Percentiles rank a stretch among this genome's conserved stretches.
Conservation (phyloP, 139 green algal species). For the Ettlia oleoabundans region DNA sequence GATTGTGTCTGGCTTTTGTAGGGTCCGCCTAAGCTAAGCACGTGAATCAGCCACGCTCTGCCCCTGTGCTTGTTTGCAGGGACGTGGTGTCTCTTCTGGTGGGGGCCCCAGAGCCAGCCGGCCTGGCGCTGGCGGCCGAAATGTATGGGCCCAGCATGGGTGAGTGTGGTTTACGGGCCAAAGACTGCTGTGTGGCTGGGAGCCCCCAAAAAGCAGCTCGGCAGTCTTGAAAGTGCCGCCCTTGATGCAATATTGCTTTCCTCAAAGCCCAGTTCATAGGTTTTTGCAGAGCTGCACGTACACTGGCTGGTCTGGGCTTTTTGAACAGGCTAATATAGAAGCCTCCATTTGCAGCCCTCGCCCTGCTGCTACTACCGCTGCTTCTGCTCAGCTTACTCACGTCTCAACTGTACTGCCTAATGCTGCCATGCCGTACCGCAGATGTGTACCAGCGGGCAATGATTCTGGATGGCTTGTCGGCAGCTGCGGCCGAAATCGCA, state of each 20-base stretch:
- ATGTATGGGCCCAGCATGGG: slow-evolving; percentile 57
- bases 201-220: not conserved
- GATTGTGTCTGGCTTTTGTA: too few relatives aligned
- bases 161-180: not conserved
- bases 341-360: too few relatives aligned
- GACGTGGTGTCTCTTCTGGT: slow-evolving; percentile 65
- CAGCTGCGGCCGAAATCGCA: slow-evolving; percentile 60
- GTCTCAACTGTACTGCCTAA: not conserved
- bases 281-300: too few relatives aligned
- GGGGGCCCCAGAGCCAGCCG: slow-evolving; percentile 47
- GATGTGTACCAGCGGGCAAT: slow-evolving; percentile 38
- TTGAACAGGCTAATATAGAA: too few relatives aligned
- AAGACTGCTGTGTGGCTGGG: not conserved
- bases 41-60: too few relatives aligned
- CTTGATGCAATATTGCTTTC: too few relatives aligned
- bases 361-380: not conserved
- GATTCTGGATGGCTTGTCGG: slow-evolving; percentile 70
- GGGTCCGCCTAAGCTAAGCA: too few relatives aligned
- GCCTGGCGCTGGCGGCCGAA: slow-evolving; percentile 61
- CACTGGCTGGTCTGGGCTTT: too few relatives aligned
- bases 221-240: too few relatives aligned
- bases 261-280: too few relatives aligned
- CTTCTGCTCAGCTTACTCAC: not conserved
- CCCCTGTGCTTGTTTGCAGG: slow-evolving; percentile 21
- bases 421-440: not conserved